Percentiles rank a stretch among this genome's conserved stretches.
Conservation (phyloP, 768 basidiomycete genomes). For the Lactarius sp. region DNA sequence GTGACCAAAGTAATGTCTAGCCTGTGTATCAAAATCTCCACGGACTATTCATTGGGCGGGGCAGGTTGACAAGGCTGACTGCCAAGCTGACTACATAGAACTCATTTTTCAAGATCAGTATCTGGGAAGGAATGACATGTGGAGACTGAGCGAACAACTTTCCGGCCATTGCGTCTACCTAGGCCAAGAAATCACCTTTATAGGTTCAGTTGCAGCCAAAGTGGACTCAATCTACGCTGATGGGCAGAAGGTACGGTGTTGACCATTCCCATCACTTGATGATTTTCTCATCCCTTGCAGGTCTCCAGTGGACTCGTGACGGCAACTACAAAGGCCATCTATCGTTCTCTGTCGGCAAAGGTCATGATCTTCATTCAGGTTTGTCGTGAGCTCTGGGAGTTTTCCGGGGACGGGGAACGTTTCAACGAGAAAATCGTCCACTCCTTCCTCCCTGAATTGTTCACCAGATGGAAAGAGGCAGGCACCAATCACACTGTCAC, state of each 20-base stretch:
- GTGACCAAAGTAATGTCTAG: slow-evolving; percentile 55
- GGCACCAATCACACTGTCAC: slow-evolving; percentile 92
- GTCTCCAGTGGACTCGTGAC: slow-evolving; percentile 81
- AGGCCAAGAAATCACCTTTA: slow-evolving; percentile 80
- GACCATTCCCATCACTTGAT: background rate
- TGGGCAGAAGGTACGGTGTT: slow-evolving; percentile 52
- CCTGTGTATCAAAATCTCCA: slow-evolving; percentile 15
- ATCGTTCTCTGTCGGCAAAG: slow-evolving; percentile 86
- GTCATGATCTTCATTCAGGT: slow-evolving; percentile 95
- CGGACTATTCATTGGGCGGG: slow-evolving; percentile 6
- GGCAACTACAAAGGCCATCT: slow-evolving; percentile 79
- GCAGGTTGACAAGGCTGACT: slow-evolving; percentile 64
- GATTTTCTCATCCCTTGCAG: slow-evolving; percentile 35
- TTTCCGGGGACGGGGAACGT: slow-evolving; percentile 92
- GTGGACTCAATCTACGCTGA: slow-evolving; percentile 73
- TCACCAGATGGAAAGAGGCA: slow-evolving; percentile 76
- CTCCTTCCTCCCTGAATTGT: slow-evolving; percentile 88
- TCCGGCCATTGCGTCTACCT: slow-evolving; percentile 77
- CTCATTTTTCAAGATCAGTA: slow-evolving; percentile 94
- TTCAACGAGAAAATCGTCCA: slow-evolving; percentile 98
- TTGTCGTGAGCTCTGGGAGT: slow-evolving; percentile 94
- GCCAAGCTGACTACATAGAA: slow-evolving; percentile 76
- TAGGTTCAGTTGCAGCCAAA: slow-evolving; percentile 77
- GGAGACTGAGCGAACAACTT: slow-evolving; percentile 81
- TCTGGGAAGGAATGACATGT: slow-evolving; percentile 94